Evolutionary conservation across 225 moss, liverwort and hornwort genomes (phyloP).

Genomic region (Climacium dendroides): DNA sequence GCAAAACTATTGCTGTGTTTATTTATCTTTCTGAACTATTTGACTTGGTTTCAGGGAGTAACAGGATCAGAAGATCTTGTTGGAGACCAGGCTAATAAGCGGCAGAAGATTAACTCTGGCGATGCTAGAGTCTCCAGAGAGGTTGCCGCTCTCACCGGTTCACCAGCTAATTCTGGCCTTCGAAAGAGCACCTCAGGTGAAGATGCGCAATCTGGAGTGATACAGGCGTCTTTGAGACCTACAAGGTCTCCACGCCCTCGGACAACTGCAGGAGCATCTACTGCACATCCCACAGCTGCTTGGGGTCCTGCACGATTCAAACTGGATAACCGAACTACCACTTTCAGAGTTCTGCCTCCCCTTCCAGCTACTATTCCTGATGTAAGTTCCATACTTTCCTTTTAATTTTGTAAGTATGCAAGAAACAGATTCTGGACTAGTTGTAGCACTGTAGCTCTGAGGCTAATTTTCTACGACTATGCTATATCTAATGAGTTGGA

Average conservation of each 20-base stretch:
- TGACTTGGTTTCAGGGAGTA: constrained; percentile 23
- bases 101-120: constrained; percentile 51
- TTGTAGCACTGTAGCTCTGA: background rate
- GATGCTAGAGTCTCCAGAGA: constrained; percentile 32
- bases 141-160: background rate
- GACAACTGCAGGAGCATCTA: constrained; percentile 12
- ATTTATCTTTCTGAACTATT: background rate
- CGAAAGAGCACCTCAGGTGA: constrained; percentile 46
- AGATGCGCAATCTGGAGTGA: constrained; percentile 23
- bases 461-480: background rate
- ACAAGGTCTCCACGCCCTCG: constrained; percentile 51
- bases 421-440: background rate
- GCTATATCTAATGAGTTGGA: background rate
- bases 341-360: constrained; percentile 75
- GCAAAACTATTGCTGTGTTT: background rate
- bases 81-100: constrained; percentile 61
- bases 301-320: constrained; percentile 85
- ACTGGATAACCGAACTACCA: constrained; percentile 82
- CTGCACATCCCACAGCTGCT: constrained; percentile 26
- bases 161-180: constrained; percentile 23
- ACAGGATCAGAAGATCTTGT: constrained; percentile 24
- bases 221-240: constrained; percentile 42
- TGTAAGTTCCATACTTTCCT: constrained; percentile 31
- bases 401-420: background rate
- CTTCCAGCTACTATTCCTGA: constrained; percentile 57